Evolutionary conservation across 306 rosid species (phyloP), one percentile per base, ranked within the genome.

Genomic region (Coriaria nepalensis): DNA sequence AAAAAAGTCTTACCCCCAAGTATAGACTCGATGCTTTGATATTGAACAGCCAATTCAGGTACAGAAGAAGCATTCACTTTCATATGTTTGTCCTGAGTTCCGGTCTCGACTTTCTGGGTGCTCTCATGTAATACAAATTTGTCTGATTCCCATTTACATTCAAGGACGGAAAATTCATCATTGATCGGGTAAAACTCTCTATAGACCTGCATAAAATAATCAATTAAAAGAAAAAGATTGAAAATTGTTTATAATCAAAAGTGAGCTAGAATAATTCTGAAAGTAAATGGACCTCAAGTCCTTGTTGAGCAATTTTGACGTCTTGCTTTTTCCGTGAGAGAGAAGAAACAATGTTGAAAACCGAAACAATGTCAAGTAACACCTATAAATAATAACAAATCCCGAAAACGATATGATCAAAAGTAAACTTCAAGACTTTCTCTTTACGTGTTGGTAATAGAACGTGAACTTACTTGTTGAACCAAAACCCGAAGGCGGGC

Each of bases 341-440:
- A 61, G 88, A 81, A 47, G 95, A 76, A 65, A 81, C 93, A 68
- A 45, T 70, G 63, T 88, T 84, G 82, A 76, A 84, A 62, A 78
- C 63, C 5, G 78, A 68, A 67, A 78, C 86, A 57, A 77, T 70
- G 67, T 88, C 80, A 42, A 81, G 84, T 35, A 88, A 62, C 56
- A 81, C 81, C 97, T 88, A 83, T 45, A 35, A 52, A 59, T 50
- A 34, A 8, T 32, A 29, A 42, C 14, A 0, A 35, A 7, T 7
- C 39, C 33, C 8, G 32, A 5, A 13, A 40, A 9, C 9, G 9
- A 40, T 9, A 40, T 53, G 11, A 12, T 9, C 33, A 42, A 50
- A 33, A 13, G 45, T 43, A 13, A 53, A 53, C 39, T 4, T 14
- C 29, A 37, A 4, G 47, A 14, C 5, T 5, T 57, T 43, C 10